A percentile compares a stretch with the other conserved stretches of the same genome.
These are phyloP conservation scores for Fomes fomentarius DNA, from an alignment of 1,284 basidiomycete genomes.

Conservation along the genomic window DNA sequence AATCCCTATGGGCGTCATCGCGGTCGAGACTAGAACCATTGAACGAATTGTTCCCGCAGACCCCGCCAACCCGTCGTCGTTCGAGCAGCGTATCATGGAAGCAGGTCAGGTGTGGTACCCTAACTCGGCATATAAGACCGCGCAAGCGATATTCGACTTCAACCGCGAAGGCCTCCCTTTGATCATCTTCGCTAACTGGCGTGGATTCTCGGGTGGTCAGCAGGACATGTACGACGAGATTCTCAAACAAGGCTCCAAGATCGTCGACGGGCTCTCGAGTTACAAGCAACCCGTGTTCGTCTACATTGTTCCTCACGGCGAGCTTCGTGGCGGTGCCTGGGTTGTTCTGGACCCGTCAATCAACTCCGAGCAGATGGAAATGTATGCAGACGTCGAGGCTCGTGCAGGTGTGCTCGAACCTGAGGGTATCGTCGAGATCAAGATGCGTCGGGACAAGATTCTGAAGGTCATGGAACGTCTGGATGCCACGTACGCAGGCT, in stretches of 20 bases:
- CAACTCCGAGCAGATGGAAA: conserved; percentile 97
- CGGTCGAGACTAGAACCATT: conserved; percentile 96
- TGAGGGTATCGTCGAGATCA: conserved; percentile 96
- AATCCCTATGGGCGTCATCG: conserved; percentile 97
- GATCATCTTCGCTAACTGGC: conserved; percentile 99
- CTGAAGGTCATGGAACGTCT: conserved; percentile 92
- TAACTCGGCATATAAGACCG: conserved; percentile 99
- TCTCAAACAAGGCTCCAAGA: conserved; percentile 94
- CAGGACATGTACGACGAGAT: conserved; percentile 98
- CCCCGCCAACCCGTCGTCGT: conserved; percentile 97
- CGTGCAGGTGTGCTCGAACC: conserved; percentile 98
- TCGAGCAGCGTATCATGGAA: conserved; percentile 98
- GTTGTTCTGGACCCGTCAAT: conserved; percentile 98
- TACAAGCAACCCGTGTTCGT: conserved; percentile 99
- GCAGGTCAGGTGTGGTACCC: conserved; percentile 99
- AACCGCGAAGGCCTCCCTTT: conserved; percentile 96
- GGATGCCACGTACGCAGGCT: conserved; percentile 81
- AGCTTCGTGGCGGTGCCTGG: conserved; percentile 99
- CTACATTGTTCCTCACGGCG: conserved; percentile 98
- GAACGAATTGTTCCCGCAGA: conserved; percentile 98
- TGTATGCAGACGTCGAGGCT: conserved; percentile 96
- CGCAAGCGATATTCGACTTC: conserved; percentile 99
- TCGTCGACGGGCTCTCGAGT: conserved; percentile 95
- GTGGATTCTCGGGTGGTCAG: conserved; percentile 99
- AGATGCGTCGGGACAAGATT: conserved; percentile 91